A percentile compares a stretch with the other conserved stretches of the same genome.
phyloP scores from a whole-genome alignment of 257 asterid species.

The Solanum pimpinellifolium region DNA sequence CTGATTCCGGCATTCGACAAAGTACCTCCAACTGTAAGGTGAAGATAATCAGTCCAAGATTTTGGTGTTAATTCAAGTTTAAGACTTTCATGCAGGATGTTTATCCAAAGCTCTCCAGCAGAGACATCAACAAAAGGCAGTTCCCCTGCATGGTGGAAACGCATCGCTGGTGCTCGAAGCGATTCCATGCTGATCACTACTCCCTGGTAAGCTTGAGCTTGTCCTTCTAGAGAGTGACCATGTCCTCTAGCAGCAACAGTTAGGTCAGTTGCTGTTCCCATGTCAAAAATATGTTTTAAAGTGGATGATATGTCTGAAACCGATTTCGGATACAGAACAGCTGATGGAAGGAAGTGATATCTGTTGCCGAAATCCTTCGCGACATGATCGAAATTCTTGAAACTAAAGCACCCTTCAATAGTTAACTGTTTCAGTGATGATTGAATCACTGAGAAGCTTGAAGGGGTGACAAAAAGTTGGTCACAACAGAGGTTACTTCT shows the following conservation, averaged over 20 bases:
- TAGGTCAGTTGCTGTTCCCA: slow-evolving; percentile 36
- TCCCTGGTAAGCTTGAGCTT: slow-evolving; percentile 70
- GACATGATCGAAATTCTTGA: slow-evolving; percentile 31
- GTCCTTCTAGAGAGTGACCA: slow-evolving; percentile 80
- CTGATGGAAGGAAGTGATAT: slow-evolving; percentile 46
- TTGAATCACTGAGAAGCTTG: slow-evolving; percentile 7
- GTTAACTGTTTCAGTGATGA: slow-evolving; percentile 27
- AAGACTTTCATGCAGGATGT: slow-evolving; percentile 65
- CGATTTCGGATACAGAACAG: slow-evolving; percentile 60
- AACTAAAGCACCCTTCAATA: slow-evolving; percentile 49
- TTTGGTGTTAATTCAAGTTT: slow-evolving; percentile 70
- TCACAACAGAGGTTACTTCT: slow-evolving; percentile 22
- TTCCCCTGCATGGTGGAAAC: slow-evolving; percentile 26
- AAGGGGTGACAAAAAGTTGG: slow-evolving; percentile 17
- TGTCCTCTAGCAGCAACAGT: slow-evolving; percentile 83
- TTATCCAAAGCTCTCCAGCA: slow-evolving; percentile 83
- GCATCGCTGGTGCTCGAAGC: slow-evolving; percentile 31
- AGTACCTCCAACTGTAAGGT: slow-evolving; percentile 89
- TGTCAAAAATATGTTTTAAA: slow-evolving; percentile 30
- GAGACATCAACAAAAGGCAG: slow-evolving; percentile 67
- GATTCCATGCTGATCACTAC: slow-evolving; percentile 65
- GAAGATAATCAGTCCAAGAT: slow-evolving; percentile 96
- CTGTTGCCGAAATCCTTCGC: slow-evolving; percentile 72
- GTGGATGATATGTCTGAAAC: slow-evolving; percentile 56
- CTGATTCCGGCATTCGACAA: slow-evolving; percentile 89